phyloP scores from a whole-genome alignment of 345 rosid genomes.

The Euphorbia peplus region DNA sequence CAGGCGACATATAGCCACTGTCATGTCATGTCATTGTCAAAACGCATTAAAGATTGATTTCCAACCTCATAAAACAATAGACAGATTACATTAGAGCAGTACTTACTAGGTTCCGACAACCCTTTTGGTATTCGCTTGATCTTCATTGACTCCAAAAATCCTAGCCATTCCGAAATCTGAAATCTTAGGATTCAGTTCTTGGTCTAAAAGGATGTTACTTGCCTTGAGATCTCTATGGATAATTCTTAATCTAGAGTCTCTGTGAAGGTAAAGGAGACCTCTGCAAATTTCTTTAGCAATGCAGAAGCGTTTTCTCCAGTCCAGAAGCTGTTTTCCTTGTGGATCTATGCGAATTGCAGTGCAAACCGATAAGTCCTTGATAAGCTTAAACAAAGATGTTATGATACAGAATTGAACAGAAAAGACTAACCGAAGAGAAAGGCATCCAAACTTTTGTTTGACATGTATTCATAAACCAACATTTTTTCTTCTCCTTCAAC shows the following conservation, averaged over 20 bases:
- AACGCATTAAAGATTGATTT: not conserved
- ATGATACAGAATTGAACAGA: not conserved
- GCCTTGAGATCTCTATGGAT: conserved; percentile 22
- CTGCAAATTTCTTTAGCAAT: conserved; percentile 16
- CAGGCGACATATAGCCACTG: conserved; percentile 23
- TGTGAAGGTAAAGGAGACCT: conserved; percentile 24
- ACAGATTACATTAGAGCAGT: not conserved
- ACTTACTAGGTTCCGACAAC: conserved; percentile 21
- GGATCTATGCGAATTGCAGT: conserved; percentile 5
- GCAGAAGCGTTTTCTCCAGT: conserved; percentile 14
- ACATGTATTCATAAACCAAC: conserved; percentile 27
- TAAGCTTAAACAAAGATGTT: not conserved
- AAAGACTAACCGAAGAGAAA: not conserved
- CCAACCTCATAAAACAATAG: not conserved
- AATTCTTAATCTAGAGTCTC: conserved; percentile 17
- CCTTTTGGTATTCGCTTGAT: conserved; percentile 16
- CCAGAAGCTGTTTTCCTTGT: not conserved
- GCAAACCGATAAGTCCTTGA: not conserved
- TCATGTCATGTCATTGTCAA: not conserved
- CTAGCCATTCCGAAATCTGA: conserved; percentile 26
- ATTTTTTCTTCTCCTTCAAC: conserved; percentile 23
- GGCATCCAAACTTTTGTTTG: conserved; percentile 24
- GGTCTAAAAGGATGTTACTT: conserved; percentile 23
- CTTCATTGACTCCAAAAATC: conserved; percentile 20
- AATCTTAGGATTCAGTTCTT: conserved; percentile 22